Percentiles rank a stretch among this genome's conserved stretches.
Conservation (phyloP, 257 asterid genomes). For the Buddleja alternifolia region DNA sequence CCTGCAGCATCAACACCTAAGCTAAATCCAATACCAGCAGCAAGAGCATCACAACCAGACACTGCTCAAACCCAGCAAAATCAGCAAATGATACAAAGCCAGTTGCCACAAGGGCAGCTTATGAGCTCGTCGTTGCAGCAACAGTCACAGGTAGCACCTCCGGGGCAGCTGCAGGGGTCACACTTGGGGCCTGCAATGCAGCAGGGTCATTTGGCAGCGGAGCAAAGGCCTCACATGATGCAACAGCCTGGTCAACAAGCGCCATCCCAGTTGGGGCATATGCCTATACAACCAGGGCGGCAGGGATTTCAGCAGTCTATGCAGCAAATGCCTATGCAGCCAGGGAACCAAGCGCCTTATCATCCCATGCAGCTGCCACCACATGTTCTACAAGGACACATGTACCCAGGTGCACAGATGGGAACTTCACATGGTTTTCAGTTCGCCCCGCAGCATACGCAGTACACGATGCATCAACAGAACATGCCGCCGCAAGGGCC, state of each 20-base stretch:
- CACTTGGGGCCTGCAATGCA: constrained; percentile 48
- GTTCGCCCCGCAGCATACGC: constrained; percentile 57
- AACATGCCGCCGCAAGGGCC: constrained; percentile 60
- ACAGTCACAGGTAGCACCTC: constrained; percentile 43
- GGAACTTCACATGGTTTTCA: constrained; percentile 67
- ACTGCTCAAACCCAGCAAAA: constrained; percentile 50
- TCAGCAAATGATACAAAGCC: constrained; percentile 41
- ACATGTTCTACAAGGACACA: constrained; percentile 50
- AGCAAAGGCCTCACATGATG: constrained; percentile 57
- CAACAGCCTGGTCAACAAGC: constrained; percentile 62
- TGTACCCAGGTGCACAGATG: constrained; percentile 52
- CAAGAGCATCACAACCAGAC: constrained; percentile 53
- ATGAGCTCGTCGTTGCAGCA: constrained; percentile 45
- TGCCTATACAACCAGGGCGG: constrained; percentile 47
- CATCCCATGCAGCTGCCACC: constrained; percentile 47
- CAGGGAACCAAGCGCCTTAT: constrained; percentile 53
- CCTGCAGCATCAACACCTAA: constrained; percentile 59
- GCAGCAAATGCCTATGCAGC: constrained; percentile 50
- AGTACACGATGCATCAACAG: constrained; percentile 61
- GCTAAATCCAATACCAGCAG: constrained; percentile 70
- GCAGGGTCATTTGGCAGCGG: constrained; percentile 50
- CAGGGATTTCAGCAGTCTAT: constrained; percentile 51
- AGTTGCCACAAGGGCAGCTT: constrained; percentile 46
- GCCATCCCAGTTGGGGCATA: constrained; percentile 50
- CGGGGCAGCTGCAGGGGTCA: constrained; percentile 58